phyloP scores from a whole-genome alignment of 164 flowering plant genomes.

The Houttuynia cordata region DNA sequence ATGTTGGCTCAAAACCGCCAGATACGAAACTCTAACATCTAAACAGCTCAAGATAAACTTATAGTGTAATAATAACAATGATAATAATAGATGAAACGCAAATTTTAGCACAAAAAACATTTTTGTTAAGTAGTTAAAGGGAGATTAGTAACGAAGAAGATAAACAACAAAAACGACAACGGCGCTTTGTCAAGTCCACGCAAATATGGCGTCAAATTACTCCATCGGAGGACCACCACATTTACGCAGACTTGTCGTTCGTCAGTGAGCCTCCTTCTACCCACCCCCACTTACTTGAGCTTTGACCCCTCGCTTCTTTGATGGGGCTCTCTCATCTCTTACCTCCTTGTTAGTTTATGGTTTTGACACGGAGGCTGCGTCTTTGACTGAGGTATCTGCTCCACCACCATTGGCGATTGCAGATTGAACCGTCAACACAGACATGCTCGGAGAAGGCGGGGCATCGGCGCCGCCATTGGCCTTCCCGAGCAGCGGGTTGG shows the following conservation, averaged over 20 bases:
- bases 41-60: too few species aligned
- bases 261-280: neutral
- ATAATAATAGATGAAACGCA: too few species aligned
- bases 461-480: neutral
- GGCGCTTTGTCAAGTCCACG: constrained; percentile 3
- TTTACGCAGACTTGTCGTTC: constrained; percentile 1
- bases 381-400: constrained; percentile 25
- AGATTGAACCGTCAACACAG: constrained; percentile 65
- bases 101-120: too few species aligned
- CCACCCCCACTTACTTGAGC: neutral
- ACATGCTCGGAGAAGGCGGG: constrained; percentile 24
- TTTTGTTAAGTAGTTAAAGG: too few species aligned
- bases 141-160: neutral
- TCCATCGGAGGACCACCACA: neutral
- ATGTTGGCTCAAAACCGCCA: too few species aligned
- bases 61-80: too few species aligned
- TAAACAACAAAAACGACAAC: neutral
- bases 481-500: constrained; percentile 7
- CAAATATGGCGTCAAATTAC: constrained; percentile 1
- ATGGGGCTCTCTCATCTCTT: neutral
- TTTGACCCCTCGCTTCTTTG: too few species aligned
- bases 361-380: constrained; percentile 54
- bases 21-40: too few species aligned
- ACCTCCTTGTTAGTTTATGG: constrained; percentile 26
- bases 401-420: constrained; percentile 28